Conservation (phyloP, 176 grass and related monocot species). For the Rhynchospora pubera region DNA sequence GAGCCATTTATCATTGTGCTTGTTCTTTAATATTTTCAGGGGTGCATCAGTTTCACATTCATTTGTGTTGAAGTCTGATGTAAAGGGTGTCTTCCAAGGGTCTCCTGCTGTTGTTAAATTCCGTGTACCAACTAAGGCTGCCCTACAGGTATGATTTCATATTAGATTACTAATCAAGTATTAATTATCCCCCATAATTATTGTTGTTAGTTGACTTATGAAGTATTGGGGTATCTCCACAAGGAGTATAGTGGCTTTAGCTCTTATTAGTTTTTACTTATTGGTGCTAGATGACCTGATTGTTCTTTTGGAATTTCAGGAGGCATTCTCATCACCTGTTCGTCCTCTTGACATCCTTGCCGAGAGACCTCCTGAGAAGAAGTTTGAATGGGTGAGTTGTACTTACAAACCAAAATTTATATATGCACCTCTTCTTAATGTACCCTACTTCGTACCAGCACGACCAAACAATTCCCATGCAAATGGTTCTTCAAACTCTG, state of each 20-base stretch:
- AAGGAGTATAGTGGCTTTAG: neutral
- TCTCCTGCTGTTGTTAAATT: slow-evolving; percentile 73
- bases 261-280: neutral
- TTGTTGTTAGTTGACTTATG: neutral
- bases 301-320: slow-evolving; percentile 41
- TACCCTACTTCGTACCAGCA: neutral
- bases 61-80: slow-evolving; percentile 73
- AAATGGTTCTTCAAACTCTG: neutral
- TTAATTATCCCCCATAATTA: neutral
- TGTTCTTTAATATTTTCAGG: slow-evolving; percentile 27
- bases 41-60: slow-evolving; percentile 70
- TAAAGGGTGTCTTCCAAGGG: slow-evolving; percentile 67
- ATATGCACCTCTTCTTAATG: neutral
- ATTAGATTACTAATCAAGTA: neutral
- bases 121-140: slow-evolving; percentile 80
- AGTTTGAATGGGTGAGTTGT: slow-evolving; percentile 79
- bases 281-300: neutral
- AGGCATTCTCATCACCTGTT: slow-evolving; percentile 82
- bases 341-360: slow-evolving; percentile 71
- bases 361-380: slow-evolving; percentile 71
- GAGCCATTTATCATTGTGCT: neutral
- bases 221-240: neutral
- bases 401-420: neutral
- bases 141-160: slow-evolving; percentile 53
- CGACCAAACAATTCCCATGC: neutral